These are phyloP conservation scores for Plantago coronopus DNA, from an alignment of 305 asterid species.

Conservation along the genomic window DNA sequence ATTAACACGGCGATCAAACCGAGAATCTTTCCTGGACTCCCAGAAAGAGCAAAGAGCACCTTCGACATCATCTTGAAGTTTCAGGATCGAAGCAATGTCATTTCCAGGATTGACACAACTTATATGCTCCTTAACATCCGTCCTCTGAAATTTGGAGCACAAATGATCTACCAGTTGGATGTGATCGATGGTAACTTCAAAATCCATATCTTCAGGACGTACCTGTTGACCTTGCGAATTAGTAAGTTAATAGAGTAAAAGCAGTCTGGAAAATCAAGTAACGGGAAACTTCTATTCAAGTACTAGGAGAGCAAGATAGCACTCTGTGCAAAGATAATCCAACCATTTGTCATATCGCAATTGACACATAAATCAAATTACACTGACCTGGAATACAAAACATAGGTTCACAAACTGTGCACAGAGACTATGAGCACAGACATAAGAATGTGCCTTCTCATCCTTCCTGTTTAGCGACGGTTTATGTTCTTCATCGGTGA, in stretches of 20 bases:
- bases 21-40: conserved; percentile 38
- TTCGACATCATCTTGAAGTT: conserved; percentile 73
- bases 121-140: conserved; percentile 29
- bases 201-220: conserved; percentile 58
- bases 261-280: conserved; percentile 17
- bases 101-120: conserved; percentile 25
- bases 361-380: conserved; percentile 20
- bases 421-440: conserved; percentile 45
- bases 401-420: conserved; percentile 50
- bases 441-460: conserved; percentile 35
- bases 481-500: conserved; percentile 66
- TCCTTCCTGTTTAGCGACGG: conserved; percentile 33
- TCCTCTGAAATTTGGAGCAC: conserved; percentile 33
- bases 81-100: conserved; percentile 39
- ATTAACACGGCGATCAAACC: conserved; percentile 24
- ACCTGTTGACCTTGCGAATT: conserved; percentile 61
- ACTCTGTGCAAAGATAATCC: conserved; percentile 19
- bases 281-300: conserved; percentile 15
- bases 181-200: conserved; percentile 66
- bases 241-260: conserved; percentile 30
- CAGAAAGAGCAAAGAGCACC: conserved; percentile 46
- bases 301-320: conserved; percentile 27
- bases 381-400: conserved; percentile 61
- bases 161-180: conserved; percentile 70
- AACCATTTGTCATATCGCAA: background rate